Evolutionary conservation across 2,329 filamentous ascomycete genomes (phyloP), one percentile per base, ranked within the genome.

Genomic region (Hypocreales sp.): DNA sequence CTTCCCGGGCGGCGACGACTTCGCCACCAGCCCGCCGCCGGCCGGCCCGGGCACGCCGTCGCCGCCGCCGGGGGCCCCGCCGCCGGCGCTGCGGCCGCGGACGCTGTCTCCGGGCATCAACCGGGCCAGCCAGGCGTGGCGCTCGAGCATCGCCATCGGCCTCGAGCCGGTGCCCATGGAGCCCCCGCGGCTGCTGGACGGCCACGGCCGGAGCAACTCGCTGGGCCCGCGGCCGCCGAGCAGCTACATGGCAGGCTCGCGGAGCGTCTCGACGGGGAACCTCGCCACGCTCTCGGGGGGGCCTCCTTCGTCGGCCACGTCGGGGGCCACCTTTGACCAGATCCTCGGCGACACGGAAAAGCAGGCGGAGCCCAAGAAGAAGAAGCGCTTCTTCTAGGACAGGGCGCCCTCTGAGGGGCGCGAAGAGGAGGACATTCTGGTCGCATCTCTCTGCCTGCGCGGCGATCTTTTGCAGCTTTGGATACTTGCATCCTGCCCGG

Each of bases 261-360:
- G 51, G 31, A 53, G 41, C 27, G 36, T 41, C 5, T 59, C 55
- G 5, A 38, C 42, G 9, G 50, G 48, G 7, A 55, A 58, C 31
- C 41, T 57, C 15, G 40, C 40, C 2, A 41, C 40, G 11, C 35
- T 51, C 35, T 32, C 38, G 15, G 21, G 24, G 9, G 40, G 35
- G 7, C 30, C 40, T 3, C 36, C 38, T 14, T 34, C 39, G 5
- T 35, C 42, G 7, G 37, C 35, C 2, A 44, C 36, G 14, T 40
- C 49, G 8, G 50, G 55, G 4, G 48, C 52, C 16, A 64, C 60
- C 0, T 64, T 64, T 40, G 60, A 64, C 34, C 60, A 64, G 26
- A 64, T 64, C 20, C 42, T 64, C 15, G 51, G 52, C 7, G 45
- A 43, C n/a, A 38, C 37, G 8, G 36, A 50, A 22, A 47, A 48